phyloP scores from a whole-genome alignment of 306 rosid species.

The Rosa lucieae region DNA sequence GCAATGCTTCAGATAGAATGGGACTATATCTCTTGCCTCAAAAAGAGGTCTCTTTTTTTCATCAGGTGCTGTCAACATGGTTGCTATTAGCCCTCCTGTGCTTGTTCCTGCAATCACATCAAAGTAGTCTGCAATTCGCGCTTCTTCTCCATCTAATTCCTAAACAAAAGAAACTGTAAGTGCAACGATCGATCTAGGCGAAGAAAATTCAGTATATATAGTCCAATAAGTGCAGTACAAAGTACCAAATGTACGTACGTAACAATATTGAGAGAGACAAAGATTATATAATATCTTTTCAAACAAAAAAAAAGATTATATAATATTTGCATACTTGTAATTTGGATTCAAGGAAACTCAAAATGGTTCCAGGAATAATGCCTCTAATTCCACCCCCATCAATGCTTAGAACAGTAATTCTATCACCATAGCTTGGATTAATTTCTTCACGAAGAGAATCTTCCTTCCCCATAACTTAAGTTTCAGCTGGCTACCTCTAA shows the following conservation, averaged over 20 bases:
- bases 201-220: no score
- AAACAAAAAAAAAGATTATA: neutral
- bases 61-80: constrained; percentile 35
- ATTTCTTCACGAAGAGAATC: neutral
- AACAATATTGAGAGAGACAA: neutral
- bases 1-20: constrained; percentile 23
- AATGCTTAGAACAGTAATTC: constrained; percentile 14
- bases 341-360: constrained; percentile 14
- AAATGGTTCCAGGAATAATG: constrained; percentile 11
- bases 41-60: constrained; percentile 25
- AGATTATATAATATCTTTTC: neutral
- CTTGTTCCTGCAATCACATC: constrained; percentile 39
- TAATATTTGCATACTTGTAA: neutral
- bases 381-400: constrained; percentile 19
- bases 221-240: neutral
- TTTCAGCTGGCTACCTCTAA: neutral
- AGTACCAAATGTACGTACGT: neutral
- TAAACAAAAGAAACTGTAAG: neutral
- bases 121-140: constrained; percentile 32
- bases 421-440: constrained; percentile 17
- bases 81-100: constrained; percentile 32
- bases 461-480: neutral
- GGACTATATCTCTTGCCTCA: constrained; percentile 33
- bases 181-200: neutral
- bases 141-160: constrained; percentile 32